Percentiles rank a stretch among this genome's conserved stretches.
phyloP scores from a whole-genome alignment of 768 basidiomycete genomes.

The Auricularia cornea region DNA sequence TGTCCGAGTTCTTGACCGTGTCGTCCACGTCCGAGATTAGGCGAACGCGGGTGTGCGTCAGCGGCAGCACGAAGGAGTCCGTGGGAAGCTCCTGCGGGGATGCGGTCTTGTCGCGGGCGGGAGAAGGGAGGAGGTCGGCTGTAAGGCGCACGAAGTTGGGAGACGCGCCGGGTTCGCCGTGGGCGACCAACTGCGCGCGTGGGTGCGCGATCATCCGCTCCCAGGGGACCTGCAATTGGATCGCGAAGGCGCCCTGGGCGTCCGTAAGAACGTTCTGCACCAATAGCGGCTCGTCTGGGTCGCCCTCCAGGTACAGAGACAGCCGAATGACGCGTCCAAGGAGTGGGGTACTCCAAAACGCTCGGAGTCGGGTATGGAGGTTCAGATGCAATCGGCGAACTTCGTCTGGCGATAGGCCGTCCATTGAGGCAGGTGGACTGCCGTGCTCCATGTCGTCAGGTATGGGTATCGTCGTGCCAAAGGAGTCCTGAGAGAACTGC shows the following conservation, averaged over 20 bases:
- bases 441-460: background rate
- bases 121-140: constrained; percentile 9
- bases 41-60: constrained; percentile 58
- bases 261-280: constrained; percentile 46
- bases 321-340: constrained; percentile 54
- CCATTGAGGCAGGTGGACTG: background rate
- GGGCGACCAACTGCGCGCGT: constrained; percentile 45
- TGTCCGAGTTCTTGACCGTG: constrained; percentile 73
- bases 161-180: constrained; percentile 29
- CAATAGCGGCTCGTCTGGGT: constrained; percentile 38
- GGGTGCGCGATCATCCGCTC: constrained; percentile 58
- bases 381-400: constrained; percentile 60
- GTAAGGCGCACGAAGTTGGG: background rate
- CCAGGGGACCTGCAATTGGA: constrained; percentile 58
- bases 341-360: constrained; percentile 74
- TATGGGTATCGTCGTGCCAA: background rate
- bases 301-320: constrained; percentile 32
- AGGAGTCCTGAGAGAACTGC: background rate
- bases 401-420: constrained; percentile 11
- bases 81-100: constrained; percentile 3
- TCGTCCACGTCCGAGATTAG: constrained; percentile 94
- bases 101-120: background rate
- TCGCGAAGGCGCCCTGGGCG: constrained; percentile 66
- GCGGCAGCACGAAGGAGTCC: constrained; percentile 22
- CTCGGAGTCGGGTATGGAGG: constrained; percentile 64